These are phyloP conservation scores for Geum urbanum DNA, from an alignment of 306 rosid genomes.

Conservation along the genomic window DNA sequence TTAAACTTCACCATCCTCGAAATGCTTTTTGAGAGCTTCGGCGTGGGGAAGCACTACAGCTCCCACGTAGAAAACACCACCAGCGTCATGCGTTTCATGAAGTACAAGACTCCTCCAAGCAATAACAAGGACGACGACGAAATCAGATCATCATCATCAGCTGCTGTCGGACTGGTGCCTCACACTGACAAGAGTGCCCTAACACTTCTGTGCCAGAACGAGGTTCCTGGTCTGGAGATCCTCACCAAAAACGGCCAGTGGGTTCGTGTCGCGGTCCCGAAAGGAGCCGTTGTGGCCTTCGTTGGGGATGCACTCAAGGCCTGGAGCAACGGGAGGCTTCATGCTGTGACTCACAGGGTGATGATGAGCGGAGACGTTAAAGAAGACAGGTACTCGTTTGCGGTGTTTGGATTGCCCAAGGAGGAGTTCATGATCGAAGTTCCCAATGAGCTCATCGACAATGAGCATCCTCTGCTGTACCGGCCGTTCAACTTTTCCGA, in stretches of 20 bases:
- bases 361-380: conserved; percentile 25
- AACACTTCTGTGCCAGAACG: conserved; percentile 42
- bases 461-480: conserved; percentile 40
- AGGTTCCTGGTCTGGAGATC: conserved; percentile 47
- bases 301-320: conserved; percentile 51
- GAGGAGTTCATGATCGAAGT: conserved; percentile 32
- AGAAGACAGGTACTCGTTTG: conserved; percentile 39
- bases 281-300: conserved; percentile 24
- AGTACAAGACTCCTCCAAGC: conserved; percentile 36
- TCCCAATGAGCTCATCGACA: conserved; percentile 39
- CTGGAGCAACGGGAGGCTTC: conserved; percentile 54
- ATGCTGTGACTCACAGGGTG: conserved; percentile 46
- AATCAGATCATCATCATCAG: background rate
- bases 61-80: conserved; percentile 24
- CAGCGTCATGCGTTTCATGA: conserved; percentile 27
- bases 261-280: conserved; percentile 31
- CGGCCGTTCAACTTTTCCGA: conserved; percentile 36
- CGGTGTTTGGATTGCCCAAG: conserved; percentile 31
- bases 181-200: conserved; percentile 44
- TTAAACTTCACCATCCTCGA: conserved; percentile 24
- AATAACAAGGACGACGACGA: background rate
- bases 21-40: conserved; percentile 42
- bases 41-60: conserved; percentile 27
- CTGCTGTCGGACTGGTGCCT: conserved; percentile 22
- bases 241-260: conserved; percentile 43